Evolutionary conservation across 805 yeast species (phyloP).

Genomic region (Candida ulmi): DNA sequence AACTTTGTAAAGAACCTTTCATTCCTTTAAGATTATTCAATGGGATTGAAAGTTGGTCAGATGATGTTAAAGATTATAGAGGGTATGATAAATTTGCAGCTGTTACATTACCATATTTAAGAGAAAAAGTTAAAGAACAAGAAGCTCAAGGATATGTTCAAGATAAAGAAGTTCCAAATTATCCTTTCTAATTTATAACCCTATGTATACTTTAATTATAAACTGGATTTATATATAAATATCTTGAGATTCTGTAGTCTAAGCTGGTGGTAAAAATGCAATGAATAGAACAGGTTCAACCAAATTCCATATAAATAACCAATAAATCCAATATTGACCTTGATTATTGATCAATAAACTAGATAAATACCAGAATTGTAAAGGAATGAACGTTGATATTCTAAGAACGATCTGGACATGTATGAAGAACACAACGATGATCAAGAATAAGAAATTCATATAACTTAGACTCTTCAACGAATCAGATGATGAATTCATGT

Average conservation of each 20-base stretch:
- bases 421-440: constrained; percentile 56
- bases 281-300: constrained; percentile 71
- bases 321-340: constrained; percentile 37
- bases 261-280: constrained; percentile 94
- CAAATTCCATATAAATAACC: constrained; percentile 56
- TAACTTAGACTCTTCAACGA: constrained; percentile 35
- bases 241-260: constrained; percentile 9
- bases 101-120: constrained; percentile 49
- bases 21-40: constrained; percentile 55
- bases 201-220: not conserved
- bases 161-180: constrained; percentile 14
- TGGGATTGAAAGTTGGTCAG: constrained; percentile 56
- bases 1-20: constrained; percentile 53
- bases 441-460: constrained; percentile 37
- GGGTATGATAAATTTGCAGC: constrained; percentile 52
- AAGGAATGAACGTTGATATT: constrained; percentile 70
- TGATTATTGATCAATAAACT: constrained; percentile 21
- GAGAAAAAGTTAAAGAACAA: constrained; percentile 34
- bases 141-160: constrained; percentile 15
- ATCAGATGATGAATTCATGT: constrained; percentile 29
- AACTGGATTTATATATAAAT: not conserved
- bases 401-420: constrained; percentile 86
- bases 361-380: constrained; percentile 68
- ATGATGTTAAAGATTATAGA: constrained; percentile 54
- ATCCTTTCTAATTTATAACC: constrained; percentile 6